These are phyloP conservation scores for Monosporascus ibericus DNA, from an alignment of 2,329 filamentous ascomycete species.

Conservation along the genomic window DNA sequence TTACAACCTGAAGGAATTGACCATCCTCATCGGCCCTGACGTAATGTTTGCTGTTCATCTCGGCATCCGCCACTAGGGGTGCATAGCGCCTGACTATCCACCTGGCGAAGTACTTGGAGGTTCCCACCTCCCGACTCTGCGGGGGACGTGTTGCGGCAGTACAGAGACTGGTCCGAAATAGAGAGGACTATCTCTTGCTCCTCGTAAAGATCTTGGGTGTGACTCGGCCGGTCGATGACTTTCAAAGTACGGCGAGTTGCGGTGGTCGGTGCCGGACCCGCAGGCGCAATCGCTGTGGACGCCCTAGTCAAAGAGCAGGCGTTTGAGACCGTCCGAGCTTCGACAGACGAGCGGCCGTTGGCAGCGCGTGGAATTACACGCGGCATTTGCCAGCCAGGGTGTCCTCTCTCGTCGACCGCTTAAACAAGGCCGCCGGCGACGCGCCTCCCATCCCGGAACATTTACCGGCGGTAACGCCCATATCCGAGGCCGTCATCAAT, in stretches of 20 bases:
- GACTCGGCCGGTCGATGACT: slow-evolving; percentile 1
- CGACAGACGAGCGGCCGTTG: too few relatives aligned
- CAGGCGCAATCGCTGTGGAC: slow-evolving; percentile 51
- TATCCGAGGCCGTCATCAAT: slow-evolving; percentile 25
- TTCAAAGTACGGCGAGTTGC: slow-evolving; percentile 34
- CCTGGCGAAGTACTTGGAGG: neutral
- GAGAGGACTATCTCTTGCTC: neutral
- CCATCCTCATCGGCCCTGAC: neutral
- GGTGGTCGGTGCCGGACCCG: slow-evolving; percentile 52
- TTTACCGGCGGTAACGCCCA: slow-evolving; percentile 31
- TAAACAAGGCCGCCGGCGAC: too few relatives aligned
- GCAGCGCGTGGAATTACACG: too few relatives aligned
- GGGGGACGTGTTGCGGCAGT: too few relatives aligned
- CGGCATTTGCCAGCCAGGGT: too few relatives aligned
- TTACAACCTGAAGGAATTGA: neutral
- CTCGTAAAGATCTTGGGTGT: too few relatives aligned
- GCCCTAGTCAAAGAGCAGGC: slow-evolving; percentile 47
- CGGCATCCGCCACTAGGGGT: neutral
- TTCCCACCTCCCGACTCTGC: neutral
- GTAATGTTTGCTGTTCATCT: neutral
- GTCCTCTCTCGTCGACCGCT: too few relatives aligned
- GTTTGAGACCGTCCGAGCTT: slow-evolving; percentile 35
- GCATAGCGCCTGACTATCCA: neutral
- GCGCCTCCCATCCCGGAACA: too few relatives aligned
- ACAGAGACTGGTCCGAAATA: neutral